These are phyloP conservation scores for Corniculantispora saksenae DNA, from an alignment of 2,329 filamentous ascomycete genomes.

Conservation along the genomic window DNA sequence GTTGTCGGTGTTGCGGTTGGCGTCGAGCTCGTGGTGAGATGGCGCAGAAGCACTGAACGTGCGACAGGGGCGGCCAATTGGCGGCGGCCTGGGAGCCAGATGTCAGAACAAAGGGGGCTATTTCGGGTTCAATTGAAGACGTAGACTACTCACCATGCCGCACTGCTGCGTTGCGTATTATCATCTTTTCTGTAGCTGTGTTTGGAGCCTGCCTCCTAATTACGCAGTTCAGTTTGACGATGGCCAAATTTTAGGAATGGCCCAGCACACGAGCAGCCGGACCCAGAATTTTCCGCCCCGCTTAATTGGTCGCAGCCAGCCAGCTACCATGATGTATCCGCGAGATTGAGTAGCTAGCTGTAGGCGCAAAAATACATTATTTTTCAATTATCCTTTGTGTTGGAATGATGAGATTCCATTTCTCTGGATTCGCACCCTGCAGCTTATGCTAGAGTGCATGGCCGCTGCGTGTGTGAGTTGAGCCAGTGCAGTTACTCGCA, in stretches of 20 bases:
- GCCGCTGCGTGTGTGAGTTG: too few species aligned
- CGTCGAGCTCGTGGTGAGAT: slow-evolving; percentile 34
- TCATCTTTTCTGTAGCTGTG: slow-evolving; percentile 45
- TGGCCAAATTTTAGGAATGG: slow-evolving; percentile 19
- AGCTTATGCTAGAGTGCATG: too few species aligned
- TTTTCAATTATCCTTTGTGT: too few species aligned
- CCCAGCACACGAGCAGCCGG: slow-evolving; percentile 1
- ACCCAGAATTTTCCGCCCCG: slow-evolving; percentile 22
- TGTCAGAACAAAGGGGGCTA: slow-evolving; percentile 16
- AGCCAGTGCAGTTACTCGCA: too few species aligned
- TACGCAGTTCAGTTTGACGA: not conserved
- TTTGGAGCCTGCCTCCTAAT: not conserved
- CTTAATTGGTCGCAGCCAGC: not conserved
- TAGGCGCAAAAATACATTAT: too few species aligned
- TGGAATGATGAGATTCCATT: too few species aligned
- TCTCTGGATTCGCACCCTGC: too few species aligned
- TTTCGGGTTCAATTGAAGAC: not conserved
- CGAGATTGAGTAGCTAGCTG: not conserved
- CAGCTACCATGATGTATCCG: not conserved
- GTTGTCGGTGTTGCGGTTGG: slow-evolving; percentile 19
- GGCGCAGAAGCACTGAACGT: slow-evolving; percentile 34
- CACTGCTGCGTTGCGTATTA: slow-evolving; percentile 54
- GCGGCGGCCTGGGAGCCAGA: slow-evolving; percentile 48
- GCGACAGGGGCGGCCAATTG: slow-evolving; percentile 49
- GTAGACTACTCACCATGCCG: slow-evolving; percentile 51